Evolutionary conservation across 352 stramenopile species (phyloP).

Genomic region (Blastocystis sp.): DNA sequence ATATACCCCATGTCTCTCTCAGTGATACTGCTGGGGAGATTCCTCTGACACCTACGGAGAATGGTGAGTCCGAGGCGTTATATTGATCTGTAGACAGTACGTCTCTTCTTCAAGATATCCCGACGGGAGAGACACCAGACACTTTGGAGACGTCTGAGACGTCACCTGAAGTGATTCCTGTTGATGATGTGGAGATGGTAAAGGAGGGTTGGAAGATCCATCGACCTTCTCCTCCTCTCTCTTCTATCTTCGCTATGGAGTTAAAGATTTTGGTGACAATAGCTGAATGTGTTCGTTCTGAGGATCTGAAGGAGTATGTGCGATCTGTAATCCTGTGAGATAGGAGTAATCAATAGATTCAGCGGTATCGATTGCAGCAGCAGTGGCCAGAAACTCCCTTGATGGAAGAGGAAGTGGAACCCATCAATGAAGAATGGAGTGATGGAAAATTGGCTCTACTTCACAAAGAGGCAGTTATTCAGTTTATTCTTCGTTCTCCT

Average conservation of each 20-base stretch:
- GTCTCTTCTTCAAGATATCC: not conserved
- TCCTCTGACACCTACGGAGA: not conserved
- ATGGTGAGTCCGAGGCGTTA: not conserved
- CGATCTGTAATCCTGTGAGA: not conserved
- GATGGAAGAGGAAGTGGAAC: not conserved
- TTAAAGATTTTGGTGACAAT: not conserved
- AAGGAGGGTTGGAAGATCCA: not conserved
- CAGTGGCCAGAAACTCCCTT: conserved; percentile 19
- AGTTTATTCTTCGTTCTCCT: conserved; percentile 37
- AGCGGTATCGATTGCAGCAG: conserved; percentile 16
- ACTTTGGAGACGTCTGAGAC: not conserved
- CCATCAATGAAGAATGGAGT: not conserved
- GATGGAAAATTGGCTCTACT: conserved; percentile 8
- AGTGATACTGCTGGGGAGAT: not conserved
- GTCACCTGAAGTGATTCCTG: conserved; percentile 11
- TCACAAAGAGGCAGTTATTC: conserved; percentile 17
- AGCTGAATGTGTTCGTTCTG: not conserved
- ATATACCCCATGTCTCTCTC: not conserved
- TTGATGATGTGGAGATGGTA: not conserved
- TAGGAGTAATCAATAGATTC: not conserved
- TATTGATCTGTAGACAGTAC: not conserved
- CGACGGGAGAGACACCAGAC: not conserved
- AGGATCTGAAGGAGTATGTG: conserved; percentile 7
- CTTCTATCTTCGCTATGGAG: not conserved
- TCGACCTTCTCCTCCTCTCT: not conserved